phyloP scores from a whole-genome alignment of 768 basidiomycete species.

The Termitomyces heimii region DNA sequence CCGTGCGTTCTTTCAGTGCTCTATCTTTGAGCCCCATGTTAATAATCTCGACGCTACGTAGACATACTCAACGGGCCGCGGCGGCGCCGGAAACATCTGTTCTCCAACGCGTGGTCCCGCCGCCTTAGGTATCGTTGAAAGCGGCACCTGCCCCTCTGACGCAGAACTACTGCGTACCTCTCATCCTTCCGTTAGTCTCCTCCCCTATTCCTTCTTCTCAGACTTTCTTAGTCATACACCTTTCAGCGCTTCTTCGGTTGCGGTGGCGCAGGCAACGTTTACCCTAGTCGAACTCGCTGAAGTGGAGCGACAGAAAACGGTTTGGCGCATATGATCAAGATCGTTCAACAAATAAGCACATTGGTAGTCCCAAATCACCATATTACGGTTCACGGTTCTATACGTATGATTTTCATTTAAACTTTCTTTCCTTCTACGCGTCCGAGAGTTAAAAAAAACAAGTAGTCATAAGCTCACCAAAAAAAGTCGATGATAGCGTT shows the following conservation, averaged over 20 bases:
- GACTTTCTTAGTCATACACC: not conserved
- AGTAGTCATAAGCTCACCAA: too few relatives aligned
- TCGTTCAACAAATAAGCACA: too few relatives aligned
- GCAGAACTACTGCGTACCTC: constrained; percentile 29
- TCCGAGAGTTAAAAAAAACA: too few relatives aligned
- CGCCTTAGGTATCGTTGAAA: constrained; percentile 14
- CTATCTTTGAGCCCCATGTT: not conserved
- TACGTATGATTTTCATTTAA: too few relatives aligned
- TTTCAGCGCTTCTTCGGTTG: constrained; percentile 52
- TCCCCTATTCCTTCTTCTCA: not conserved
- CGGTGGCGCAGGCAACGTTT: constrained; percentile 59
- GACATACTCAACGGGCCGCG: constrained; percentile 63
- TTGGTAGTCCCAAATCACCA: too few relatives aligned
- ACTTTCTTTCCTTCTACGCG: too few relatives aligned
- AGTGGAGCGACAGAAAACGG: not conserved
- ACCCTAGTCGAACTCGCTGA: constrained; percentile 43
- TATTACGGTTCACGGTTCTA: too few relatives aligned
- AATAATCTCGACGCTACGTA: constrained; percentile 12
- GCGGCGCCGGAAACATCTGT: constrained; percentile 87
- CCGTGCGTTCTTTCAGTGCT: constrained; percentile 21
- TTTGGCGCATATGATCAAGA: too few relatives aligned
- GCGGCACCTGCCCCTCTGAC: constrained; percentile 24
- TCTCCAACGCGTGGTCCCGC: constrained; percentile 55
- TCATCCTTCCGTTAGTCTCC: constrained; percentile 27
- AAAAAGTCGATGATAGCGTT: too few relatives aligned